phyloP scores from a whole-genome alignment of 1,284 basidiomycete genomes.

The Melampsora medusae region DNA sequence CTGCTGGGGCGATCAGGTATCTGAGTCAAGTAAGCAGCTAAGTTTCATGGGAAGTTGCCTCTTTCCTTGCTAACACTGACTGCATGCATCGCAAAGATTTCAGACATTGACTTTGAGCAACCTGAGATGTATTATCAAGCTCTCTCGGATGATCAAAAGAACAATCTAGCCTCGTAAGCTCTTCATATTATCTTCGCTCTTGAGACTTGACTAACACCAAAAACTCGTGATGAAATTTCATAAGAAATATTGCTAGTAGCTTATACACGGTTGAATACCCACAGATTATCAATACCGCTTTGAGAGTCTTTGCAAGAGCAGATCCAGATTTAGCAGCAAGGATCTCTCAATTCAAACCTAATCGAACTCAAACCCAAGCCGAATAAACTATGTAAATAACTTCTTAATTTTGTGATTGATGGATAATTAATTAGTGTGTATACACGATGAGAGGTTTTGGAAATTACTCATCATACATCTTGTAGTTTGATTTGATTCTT shows the following conservation, averaged over 20 bases:
- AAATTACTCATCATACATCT: too few relatives aligned
- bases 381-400: too few relatives aligned
- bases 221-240: too few relatives aligned
- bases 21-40: conserved; percentile 19
- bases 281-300: neutral
- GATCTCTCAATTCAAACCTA: neutral
- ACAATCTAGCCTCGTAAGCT: conserved; percentile 53
- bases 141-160: conserved; percentile 70
- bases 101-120: conserved; percentile 78
- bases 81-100: neutral
- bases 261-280: conserved; percentile 15
- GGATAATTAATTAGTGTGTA: too few relatives aligned
- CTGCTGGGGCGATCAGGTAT: conserved; percentile 31
- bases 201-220: too few relatives aligned
- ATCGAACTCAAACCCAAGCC: too few relatives aligned
- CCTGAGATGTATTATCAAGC: conserved; percentile 74
- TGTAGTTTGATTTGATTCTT: too few relatives aligned
- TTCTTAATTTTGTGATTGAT: too few relatives aligned
- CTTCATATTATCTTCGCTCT: too few relatives aligned
- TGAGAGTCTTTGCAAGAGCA: conserved; percentile 9
- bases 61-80: neutral
- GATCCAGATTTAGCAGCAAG: conserved; percentile 19
- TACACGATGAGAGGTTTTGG: too few relatives aligned
- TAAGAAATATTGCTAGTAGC: conserved; percentile 12
- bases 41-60: neutral